Percentiles rank a stretch among this genome's conserved stretches.
phyloP scores from a whole-genome alignment of 371 early-diverging fungal genomes.

The Mortierella sp. region DNA sequence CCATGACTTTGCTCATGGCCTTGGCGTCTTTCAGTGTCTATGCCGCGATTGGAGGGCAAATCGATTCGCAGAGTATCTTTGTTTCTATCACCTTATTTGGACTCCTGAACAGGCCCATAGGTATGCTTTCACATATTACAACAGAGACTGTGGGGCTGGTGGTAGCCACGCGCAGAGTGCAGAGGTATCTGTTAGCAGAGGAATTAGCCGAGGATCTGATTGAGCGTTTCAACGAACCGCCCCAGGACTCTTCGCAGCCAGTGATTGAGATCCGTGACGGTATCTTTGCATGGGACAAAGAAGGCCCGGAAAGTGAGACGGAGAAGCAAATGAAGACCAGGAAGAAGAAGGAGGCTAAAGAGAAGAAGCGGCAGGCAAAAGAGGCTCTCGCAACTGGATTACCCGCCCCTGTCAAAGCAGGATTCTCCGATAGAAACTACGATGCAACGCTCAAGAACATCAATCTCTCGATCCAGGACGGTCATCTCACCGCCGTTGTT shows the following conservation, averaged over 20 bases:
- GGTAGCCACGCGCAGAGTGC: slow-evolving; percentile 66
- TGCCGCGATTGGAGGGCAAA: slow-evolving; percentile 36
- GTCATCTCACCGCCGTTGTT: slow-evolving; percentile 34
- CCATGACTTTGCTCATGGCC: slow-evolving; percentile 36
- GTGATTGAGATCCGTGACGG: slow-evolving; percentile 27
- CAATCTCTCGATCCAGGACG: slow-evolving; percentile 62
- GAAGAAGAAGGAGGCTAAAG: slow-evolving; percentile 54
- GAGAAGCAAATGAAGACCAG: slow-evolving; percentile 46
- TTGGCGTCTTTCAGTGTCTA: slow-evolving; percentile 37
- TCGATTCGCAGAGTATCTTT: slow-evolving; percentile 67
- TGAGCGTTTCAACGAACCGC: slow-evolving; percentile 6
- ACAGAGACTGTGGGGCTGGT: slow-evolving; percentile 17
- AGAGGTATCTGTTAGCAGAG: slow-evolving; percentile 75
- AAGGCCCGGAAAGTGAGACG: slow-evolving; percentile 26
- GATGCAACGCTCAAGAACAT: slow-evolving; percentile 70
- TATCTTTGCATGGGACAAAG: slow-evolving; percentile 46
- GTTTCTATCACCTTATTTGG: slow-evolving; percentile 93
- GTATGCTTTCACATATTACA: slow-evolving; percentile 34
- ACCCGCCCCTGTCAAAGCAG: background rate
- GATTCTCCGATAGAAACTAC: slow-evolving; percentile 45
- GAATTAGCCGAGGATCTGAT: slow-evolving; percentile 75
- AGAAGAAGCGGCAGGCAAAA: slow-evolving; percentile 12
- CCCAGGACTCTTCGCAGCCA: background rate
- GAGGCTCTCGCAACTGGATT: slow-evolving; percentile 27
- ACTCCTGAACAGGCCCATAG: slow-evolving; percentile 84